Evolutionary conservation across 345 rosid genomes (phyloP).

Genomic region (Euphorbia pulcherrima): DNA sequence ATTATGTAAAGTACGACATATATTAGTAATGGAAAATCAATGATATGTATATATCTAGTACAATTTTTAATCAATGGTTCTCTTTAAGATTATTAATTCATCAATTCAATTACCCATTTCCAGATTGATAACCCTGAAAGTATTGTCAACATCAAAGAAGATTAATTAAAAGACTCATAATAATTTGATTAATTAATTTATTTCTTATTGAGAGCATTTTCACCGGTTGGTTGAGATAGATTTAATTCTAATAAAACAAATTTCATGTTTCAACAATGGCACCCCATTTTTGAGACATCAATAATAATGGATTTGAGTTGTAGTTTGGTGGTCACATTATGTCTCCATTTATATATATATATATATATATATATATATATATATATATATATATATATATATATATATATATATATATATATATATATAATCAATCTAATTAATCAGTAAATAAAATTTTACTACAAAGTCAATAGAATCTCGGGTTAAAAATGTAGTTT

Average conservation of each 20-base stretch:
- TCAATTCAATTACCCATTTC: neutral
- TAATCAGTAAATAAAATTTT: neutral
- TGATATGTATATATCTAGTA: neutral
- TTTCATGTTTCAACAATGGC: constrained; percentile 5
- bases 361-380: neutral
- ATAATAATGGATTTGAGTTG: neutral
- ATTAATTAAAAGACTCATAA: neutral
- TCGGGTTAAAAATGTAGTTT: neutral
- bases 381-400: neutral
- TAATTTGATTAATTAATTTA: neutral
- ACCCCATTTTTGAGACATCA: neutral
- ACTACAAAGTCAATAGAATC: no score
- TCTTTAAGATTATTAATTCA: neutral
- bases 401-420: neutral
- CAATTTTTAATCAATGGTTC: neutral
- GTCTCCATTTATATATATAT: neutral
- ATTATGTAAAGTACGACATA: neutral
- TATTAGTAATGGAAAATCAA: neutral
- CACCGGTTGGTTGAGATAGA: neutral
- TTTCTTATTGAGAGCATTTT: neutral
- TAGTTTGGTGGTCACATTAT: constrained; percentile 3
- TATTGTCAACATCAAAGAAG: neutral
- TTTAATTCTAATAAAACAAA: neutral
- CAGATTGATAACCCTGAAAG: neutral
- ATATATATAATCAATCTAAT: neutral